Conservation (phyloP, 2,329 filamentous ascomycete genomes). For the Ascochyta clinopodiicola region DNA sequence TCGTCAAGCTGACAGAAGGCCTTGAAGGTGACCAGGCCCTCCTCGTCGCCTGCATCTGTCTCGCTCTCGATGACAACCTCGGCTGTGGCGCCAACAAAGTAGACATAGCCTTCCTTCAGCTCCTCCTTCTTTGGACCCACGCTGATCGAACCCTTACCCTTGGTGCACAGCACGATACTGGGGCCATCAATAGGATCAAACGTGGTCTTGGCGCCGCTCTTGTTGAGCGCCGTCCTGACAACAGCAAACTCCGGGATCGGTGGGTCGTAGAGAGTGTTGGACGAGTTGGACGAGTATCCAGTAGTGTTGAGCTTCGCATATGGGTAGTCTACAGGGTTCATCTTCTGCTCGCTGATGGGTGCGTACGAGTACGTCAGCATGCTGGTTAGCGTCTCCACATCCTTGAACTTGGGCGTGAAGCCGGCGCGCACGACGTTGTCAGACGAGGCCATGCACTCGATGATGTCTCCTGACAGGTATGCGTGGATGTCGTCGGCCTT, state of each 20-base stretch:
- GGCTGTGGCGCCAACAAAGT: slow-evolving; percentile 81
- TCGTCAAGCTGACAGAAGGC: slow-evolving; percentile 82
- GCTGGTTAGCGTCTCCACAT: slow-evolving; percentile 83
- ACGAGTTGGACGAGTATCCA: slow-evolving; percentile 79
- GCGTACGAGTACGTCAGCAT: slow-evolving; percentile 97
- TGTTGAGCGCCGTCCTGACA: slow-evolving; percentile 76
- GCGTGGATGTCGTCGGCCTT: slow-evolving; percentile 97
- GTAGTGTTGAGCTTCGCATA: slow-evolving; percentile 82
- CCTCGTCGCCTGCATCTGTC: slow-evolving; percentile 54
- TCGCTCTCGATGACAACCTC: slow-evolving; percentile 78
- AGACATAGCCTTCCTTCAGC: slow-evolving; percentile 59
- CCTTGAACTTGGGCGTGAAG: slow-evolving; percentile 98
- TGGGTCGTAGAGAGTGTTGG: slow-evolving; percentile 82
- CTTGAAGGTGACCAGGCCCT: slow-evolving; percentile 86
- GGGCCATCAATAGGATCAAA: slow-evolving; percentile 89
- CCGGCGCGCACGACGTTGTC: slow-evolving; percentile 98
- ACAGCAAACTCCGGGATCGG: slow-evolving; percentile 97
- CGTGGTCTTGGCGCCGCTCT: slow-evolving; percentile 76
- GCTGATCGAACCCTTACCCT: slow-evolving; percentile 80
- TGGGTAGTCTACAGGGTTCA: slow-evolving; percentile 83
- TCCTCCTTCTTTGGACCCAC: slow-evolving; percentile 83
- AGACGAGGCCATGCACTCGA: slow-evolving; percentile 99
- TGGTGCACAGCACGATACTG: slow-evolving; percentile 90
- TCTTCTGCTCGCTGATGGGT: slow-evolving; percentile 93
- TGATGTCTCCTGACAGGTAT: slow-evolving; percentile 90